Conservation (phyloP, 345 rosid species). For the Gossypium longicalyx region DNA sequence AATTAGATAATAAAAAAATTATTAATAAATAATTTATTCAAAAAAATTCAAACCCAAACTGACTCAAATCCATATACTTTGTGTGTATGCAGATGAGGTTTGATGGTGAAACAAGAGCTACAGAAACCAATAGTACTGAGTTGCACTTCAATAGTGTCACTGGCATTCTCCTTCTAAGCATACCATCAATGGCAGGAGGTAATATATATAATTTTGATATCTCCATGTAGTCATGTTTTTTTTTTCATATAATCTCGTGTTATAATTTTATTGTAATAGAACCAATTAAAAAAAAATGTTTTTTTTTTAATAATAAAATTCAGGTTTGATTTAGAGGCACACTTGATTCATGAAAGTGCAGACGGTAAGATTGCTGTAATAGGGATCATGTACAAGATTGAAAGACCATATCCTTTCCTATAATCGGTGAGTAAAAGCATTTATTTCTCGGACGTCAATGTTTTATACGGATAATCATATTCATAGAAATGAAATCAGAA, state of each 20-base stretch:
- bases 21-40: too few relatives aligned
- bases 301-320: not conserved
- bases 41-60: too few relatives aligned
- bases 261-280: not conserved
- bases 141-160: constrained; percentile 37
- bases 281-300: too few relatives aligned
- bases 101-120: constrained; percentile 42
- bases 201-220: not conserved
- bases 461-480: too few relatives aligned
- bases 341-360: constrained; percentile 66
- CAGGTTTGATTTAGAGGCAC: constrained; percentile 63
- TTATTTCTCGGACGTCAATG: not conserved
- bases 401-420: constrained; percentile 63
- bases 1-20: too few relatives aligned
- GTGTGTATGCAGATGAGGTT: constrained; percentile 41
- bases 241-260: too few relatives aligned
- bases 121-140: constrained; percentile 33
- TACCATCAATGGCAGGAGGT: constrained; percentile 43
- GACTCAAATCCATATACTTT: too few relatives aligned
- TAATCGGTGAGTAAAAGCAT: constrained; percentile 29
- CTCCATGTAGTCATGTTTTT: not conserved
- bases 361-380: constrained; percentile 59
- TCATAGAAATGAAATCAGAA: too few relatives aligned
- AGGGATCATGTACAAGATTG: constrained; percentile 60
- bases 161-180: constrained; percentile 72